Percentiles rank a stretch among this genome's conserved stretches.
Conservation (phyloP, 192 early-diverging fungal species). For the Backusella circina region DNA sequence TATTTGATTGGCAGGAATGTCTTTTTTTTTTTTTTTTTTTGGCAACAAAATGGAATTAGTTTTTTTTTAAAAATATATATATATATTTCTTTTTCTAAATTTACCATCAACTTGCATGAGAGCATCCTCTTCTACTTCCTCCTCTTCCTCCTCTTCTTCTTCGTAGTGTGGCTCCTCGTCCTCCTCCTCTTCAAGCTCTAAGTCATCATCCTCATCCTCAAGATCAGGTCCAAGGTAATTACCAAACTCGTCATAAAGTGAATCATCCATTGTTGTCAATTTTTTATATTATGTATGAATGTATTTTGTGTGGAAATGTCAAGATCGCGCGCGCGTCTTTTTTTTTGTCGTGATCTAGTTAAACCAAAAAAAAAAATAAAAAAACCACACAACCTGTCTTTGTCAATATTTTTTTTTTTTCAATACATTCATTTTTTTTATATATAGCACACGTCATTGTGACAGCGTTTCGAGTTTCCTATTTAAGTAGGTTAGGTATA, state of each 20-base stretch:
- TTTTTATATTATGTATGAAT: background rate
- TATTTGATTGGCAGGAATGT: constrained; percentile 67
- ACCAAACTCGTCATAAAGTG: constrained; percentile 89
- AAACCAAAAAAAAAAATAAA: background rate
- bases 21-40: constrained; percentile 23
- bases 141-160: constrained; percentile 36
- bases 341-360: constrained; percentile 1
- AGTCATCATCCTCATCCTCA: constrained; percentile 63
- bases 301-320: background rate
- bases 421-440: background rate
- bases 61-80: background rate
- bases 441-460: background rate
- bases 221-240: constrained; percentile 99
- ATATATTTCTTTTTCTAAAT: too few species aligned
- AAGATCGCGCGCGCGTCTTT: background rate
- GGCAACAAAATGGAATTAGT: background rate
- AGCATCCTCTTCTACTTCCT: constrained; percentile 9
- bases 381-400: background rate
- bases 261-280: constrained; percentile 61
- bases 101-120: constrained; percentile 71
- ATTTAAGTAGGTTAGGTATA: background rate
- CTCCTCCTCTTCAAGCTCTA: constrained; percentile 47
- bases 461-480: background rate
- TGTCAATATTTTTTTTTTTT: background rate
- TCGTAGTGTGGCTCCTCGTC: constrained; percentile 34